Evolutionary conservation across 306 rosid species (phyloP).

Genomic region (Mimosa bimucronata): DNA sequence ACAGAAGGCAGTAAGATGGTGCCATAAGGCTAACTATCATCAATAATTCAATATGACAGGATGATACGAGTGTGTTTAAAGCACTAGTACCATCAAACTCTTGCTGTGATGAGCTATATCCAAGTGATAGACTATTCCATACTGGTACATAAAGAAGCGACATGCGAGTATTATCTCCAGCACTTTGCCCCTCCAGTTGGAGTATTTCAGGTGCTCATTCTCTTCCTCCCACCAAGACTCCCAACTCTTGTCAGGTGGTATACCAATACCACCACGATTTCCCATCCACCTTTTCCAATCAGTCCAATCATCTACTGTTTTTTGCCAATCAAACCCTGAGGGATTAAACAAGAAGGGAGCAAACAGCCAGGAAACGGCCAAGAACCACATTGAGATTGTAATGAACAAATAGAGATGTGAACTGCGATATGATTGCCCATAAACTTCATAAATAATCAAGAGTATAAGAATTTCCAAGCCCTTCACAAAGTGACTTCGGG

Average conservation of each 20-base stretch:
- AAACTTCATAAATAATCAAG: conserved; percentile 50
- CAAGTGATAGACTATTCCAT: conserved; percentile 58
- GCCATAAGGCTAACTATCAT: conserved; percentile 4
- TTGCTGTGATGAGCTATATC: conserved; percentile 44
- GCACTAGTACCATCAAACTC: conserved; percentile 46
- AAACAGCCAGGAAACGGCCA: conserved; percentile 62
- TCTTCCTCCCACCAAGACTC: conserved; percentile 69
- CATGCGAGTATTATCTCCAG: conserved; percentile 49
- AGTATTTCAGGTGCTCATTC: conserved; percentile 56
- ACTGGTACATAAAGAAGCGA: conserved; percentile 57
- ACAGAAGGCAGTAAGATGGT: background rate
- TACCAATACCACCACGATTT: conserved; percentile 60
- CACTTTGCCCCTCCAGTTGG: conserved; percentile 49
- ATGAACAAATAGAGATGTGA: conserved; percentile 29
- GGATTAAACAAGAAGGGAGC: conserved; percentile 61
- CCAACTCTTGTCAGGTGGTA: conserved; percentile 57
- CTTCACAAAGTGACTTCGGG: conserved; percentile 61
- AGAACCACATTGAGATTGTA: conserved; percentile 60
- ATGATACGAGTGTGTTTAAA: background rate
- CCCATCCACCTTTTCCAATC: conserved; percentile 66
- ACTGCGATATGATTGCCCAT: conserved; percentile 35
- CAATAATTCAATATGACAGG: background rate
- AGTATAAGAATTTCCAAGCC: conserved; percentile 59
- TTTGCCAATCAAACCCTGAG: conserved; percentile 64
- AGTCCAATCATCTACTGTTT: conserved; percentile 61